These are phyloP conservation scores for Musa schizocarpa DNA, from an alignment of 176 grass and related monocot genomes.

Conservation along the genomic window DNA sequence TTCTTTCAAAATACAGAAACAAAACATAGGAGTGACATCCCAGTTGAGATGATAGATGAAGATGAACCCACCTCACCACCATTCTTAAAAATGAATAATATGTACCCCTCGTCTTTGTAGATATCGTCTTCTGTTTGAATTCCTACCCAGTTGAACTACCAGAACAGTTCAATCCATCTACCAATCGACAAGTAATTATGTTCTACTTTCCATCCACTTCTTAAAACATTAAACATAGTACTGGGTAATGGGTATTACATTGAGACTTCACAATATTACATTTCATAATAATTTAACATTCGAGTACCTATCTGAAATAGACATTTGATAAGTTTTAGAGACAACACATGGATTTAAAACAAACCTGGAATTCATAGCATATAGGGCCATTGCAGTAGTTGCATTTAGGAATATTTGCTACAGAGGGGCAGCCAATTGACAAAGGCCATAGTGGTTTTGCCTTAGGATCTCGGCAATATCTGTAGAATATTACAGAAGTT, in stretches of 20 bases:
- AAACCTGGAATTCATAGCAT: constrained; percentile 92
- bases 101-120: background rate
- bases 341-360: constrained; percentile 10
- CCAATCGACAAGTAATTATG: background rate
- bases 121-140: background rate
- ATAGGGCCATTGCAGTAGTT: constrained; percentile 65
- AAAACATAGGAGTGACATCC: background rate
- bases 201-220: background rate
- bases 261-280: background rate
- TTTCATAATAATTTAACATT: background rate
- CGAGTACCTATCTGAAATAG: constrained; percentile 3
- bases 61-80: background rate
- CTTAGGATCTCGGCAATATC: constrained; percentile 65
- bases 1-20: background rate
- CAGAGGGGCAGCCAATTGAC: constrained; percentile 49
- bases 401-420: constrained; percentile 54
- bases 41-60: background rate
- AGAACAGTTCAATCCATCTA: background rate
- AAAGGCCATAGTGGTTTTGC: constrained; percentile 78
- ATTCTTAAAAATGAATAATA: background rate
- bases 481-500: constrained; percentile 26
- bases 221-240: background rate
- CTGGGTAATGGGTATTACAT: background rate
- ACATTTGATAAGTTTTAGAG: background rate
- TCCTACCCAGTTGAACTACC: background rate